Percentiles rank a stretch among this genome's conserved stretches.
Evolutionary conservation across 306 rosid species (phyloP).

Genomic region (Cicer bijugum): DNA sequence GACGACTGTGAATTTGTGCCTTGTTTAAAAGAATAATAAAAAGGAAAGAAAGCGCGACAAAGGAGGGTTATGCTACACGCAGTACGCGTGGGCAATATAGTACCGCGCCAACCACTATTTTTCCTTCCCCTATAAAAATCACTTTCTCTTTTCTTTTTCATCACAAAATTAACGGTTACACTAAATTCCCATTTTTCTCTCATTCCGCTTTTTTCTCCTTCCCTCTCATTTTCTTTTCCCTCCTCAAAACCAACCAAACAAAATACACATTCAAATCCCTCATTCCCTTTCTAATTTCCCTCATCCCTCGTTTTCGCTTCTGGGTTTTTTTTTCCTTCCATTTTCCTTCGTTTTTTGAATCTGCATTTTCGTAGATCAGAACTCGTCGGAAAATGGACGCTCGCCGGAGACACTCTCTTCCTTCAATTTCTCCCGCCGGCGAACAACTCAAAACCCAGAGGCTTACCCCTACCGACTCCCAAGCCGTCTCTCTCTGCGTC

Average conservation of each 20-base stretch:
- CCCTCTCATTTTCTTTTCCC: background rate
- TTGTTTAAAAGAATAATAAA: background rate
- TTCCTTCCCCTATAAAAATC: too few relatives aligned
- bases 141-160: too few relatives aligned
- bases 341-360: slow-evolving; percentile 38
- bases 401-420: slow-evolving; percentile 53
- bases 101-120: too few relatives aligned
- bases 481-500: slow-evolving; percentile 59
- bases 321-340: background rate
- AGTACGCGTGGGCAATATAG: too few relatives aligned
- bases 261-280: background rate
- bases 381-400: slow-evolving; percentile 58
- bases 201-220: background rate
- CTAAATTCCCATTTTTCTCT: background rate
- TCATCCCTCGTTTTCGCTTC: slow-evolving; percentile 19
- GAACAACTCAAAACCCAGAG: slow-evolving; percentile 40
- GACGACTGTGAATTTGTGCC: background rate
- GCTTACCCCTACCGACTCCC: background rate
- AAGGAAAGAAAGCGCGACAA: background rate
- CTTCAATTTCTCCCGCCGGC: slow-evolving; percentile 23
- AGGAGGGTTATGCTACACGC: background rate
- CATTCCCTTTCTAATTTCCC: too few relatives aligned
- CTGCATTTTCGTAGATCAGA: slow-evolving; percentile 34
- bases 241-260: slow-evolving; percentile 9
- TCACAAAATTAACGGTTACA: background rate